phyloP scores from a whole-genome alignment of 1,284 basidiomycete genomes.

The Apiotrichum domesticum region DNA sequence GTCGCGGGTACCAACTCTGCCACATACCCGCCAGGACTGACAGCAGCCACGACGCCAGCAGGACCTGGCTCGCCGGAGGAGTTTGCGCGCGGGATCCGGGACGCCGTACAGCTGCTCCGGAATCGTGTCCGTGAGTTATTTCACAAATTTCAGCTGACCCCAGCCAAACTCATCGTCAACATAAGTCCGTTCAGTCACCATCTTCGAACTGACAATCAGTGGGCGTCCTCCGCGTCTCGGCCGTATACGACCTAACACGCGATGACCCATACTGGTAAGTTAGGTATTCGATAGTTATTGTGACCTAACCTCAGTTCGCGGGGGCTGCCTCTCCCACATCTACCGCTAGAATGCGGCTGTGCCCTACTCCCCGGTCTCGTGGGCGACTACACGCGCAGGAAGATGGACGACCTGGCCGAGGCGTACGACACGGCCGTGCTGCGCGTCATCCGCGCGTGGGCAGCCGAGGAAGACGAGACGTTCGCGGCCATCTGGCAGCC shows the following conservation, averaged over 20 bases:
- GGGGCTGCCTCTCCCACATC: constrained; percentile 30
- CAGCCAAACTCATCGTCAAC: constrained; percentile 37
- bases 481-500: constrained; percentile 46
- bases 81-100: constrained; percentile 36
- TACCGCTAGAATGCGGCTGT: constrained; percentile 41
- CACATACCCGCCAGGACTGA: not conserved
- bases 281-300: no score
- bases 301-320: constrained; percentile 14
- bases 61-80: constrained; percentile 34
- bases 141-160: constrained; percentile 21
- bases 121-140: constrained; percentile 36
- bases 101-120: constrained; percentile 38
- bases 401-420: constrained; percentile 43
- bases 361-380: constrained; percentile 38
- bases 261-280: constrained; percentile 40
- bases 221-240: constrained; percentile 42
- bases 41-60: constrained; percentile 24
- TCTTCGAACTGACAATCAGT: constrained; percentile 16
- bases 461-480: constrained; percentile 24
- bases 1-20: not conserved
- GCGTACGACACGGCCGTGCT: constrained; percentile 41
- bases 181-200: constrained; percentile 22
- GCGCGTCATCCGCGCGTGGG: constrained; percentile 36
- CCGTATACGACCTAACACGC: constrained; percentile 40
- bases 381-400: constrained; percentile 38